These are phyloP conservation scores for Ustilago shanxiensis DNA, from an alignment of 1,284 basidiomycete genomes.

Conservation along the genomic window DNA sequence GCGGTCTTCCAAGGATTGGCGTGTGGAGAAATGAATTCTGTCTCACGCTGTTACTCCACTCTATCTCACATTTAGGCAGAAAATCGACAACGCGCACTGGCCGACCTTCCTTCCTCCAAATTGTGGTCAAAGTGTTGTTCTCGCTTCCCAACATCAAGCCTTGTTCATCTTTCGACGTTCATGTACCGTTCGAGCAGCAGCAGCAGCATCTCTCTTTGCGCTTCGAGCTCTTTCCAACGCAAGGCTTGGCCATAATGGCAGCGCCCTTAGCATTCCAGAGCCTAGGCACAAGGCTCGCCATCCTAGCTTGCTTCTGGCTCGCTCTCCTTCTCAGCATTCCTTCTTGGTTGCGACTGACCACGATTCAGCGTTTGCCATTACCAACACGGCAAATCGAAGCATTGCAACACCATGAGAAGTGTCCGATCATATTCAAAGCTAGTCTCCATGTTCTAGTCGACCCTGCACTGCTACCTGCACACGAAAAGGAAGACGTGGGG, in stretches of 20 bases:
- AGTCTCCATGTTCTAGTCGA: constrained; percentile 23
- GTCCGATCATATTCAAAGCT: constrained; percentile 38
- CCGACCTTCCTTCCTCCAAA: too few relatives aligned
- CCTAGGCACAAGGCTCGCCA: constrained; percentile 36
- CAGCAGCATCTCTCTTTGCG: neutral
- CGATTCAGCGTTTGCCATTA: constrained; percentile 58
- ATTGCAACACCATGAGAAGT: constrained; percentile 22
- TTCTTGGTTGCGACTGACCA: constrained; percentile 59
- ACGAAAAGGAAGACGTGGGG: neutral
- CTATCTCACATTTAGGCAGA: neutral
- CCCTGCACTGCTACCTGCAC: constrained; percentile 6
- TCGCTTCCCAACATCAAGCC: neutral
- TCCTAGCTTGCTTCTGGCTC: constrained; percentile 53
- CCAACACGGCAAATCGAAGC: constrained; percentile 40
- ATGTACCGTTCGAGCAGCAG: neutral
- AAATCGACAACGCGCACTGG: neutral
- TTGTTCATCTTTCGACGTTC: neutral
- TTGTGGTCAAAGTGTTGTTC: constrained; percentile 6
- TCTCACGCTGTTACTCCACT: neutral
- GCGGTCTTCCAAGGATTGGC: constrained; percentile 5
- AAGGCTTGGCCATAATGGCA: constrained; percentile 15
- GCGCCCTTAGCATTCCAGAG: constrained; percentile 41
- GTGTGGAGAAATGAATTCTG: constrained; percentile 1
- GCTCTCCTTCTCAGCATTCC: constrained; percentile 52
- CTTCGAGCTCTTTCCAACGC: neutral